Evolutionary conservation across 2,329 filamentous ascomycete species (phyloP), one percentile per base, ranked within the genome.

Genomic region (Ambrosiella cleistominuta): DNA sequence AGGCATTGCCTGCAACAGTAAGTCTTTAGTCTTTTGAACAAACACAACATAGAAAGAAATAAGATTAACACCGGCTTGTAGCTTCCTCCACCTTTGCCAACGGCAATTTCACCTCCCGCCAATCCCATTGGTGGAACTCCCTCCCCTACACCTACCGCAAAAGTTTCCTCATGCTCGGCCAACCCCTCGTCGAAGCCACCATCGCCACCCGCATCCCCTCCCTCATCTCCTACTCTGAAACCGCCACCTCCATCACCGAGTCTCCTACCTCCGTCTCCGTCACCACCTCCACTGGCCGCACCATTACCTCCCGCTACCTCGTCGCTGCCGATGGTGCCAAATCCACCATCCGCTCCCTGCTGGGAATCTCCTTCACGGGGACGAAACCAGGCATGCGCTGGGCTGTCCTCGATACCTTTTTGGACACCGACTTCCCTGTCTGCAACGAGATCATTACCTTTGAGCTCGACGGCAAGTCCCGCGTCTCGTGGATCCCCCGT

Each of bases 261-360:
- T 63, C 64, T 6, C 61, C 61, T 13, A 53, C 60, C 17, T 58
- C 60, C 11, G 68, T 70, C 11, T 54, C 57, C 27, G 35, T 58
- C 19, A 62, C 60, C 6, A 72, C 70, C 1, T 61, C 61, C 3
- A 63, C 64, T 0, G 70, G 69, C 1, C 67, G 66, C 27, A 66
- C 40, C 1, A 62, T 73, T 2, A 64, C 62, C 36, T 68, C 67
- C 61, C 66, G 64, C 19, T 80, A 75, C 57, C 70, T 72, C 2
- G 69, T 78, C 2, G 77, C 75, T 1, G 76, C 76, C 5, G 77
- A 80, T 45, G 77, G 77, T 1, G 73, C 75, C 0, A 71, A 72
- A 15, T 78, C 74, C 0, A 70, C 68, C 1, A 70, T 79, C 2
- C 72, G 77, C 6, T 65, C 63, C 2, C 61, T 66, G 0, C 66